These are phyloP conservation scores for Verruconis gallopava DNA, from an alignment of 2,329 filamentous ascomycete genomes.

Conservation along the genomic window DNA sequence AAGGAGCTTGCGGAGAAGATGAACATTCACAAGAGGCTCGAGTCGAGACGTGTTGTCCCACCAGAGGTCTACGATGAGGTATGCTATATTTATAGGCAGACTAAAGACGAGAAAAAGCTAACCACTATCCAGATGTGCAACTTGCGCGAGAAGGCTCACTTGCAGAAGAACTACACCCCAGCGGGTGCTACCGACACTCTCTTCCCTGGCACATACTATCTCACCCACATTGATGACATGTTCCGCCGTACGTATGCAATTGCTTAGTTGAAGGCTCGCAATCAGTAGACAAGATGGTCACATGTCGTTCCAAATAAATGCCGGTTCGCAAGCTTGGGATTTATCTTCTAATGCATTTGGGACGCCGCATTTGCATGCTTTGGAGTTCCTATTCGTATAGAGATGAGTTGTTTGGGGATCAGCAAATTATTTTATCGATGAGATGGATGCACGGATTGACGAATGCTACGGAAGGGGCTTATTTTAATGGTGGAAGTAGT, in stretches of 20 bases:
- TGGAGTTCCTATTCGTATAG: too few species aligned
- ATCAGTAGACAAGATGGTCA: too few species aligned
- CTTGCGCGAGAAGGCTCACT: conserved; percentile 36
- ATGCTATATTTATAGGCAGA: conserved; percentile 12
- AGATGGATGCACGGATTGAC: too few species aligned
- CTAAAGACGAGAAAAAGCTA: neutral
- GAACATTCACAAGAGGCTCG: conserved; percentile 33
- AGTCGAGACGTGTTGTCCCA: conserved; percentile 30
- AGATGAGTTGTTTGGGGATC: too few species aligned
- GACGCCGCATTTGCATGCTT: too few species aligned
- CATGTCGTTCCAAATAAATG: too few species aligned
- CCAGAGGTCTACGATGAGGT: conserved; percentile 37
- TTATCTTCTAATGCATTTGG: too few species aligned
- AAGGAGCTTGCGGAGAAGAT: conserved; percentile 35
- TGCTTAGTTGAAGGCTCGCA: conserved; percentile 30
- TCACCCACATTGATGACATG: conserved; percentile 37
- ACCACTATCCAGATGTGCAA: conserved; percentile 33
- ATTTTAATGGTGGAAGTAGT: too few species aligned
- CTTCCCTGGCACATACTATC: conserved; percentile 37
- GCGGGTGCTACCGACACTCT: conserved; percentile 31
- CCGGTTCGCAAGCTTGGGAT: too few species aligned
- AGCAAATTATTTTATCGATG: too few species aligned
- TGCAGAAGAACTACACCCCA: conserved; percentile 37
- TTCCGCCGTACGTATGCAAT: conserved; percentile 37
- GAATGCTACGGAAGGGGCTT: too few species aligned